Evolutionary conservation across 306 rosid genomes (phyloP).

Genomic region (Gastrolobium villosum): DNA sequence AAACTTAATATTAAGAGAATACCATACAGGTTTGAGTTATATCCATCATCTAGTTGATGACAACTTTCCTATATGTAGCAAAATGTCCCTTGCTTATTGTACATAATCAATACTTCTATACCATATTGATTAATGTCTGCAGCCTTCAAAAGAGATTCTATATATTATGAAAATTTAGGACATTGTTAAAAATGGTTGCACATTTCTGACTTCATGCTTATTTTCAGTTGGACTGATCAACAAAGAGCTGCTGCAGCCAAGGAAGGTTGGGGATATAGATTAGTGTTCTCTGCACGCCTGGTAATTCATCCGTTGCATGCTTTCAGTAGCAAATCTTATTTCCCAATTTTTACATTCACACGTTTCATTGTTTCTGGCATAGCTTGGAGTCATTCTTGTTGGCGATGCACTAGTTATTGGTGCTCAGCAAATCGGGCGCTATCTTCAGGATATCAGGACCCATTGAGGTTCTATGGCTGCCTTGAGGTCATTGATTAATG

Average conservation of each 20-base stretch:
- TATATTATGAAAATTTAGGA: constrained; percentile 2
- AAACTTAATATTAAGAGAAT: constrained; percentile 21
- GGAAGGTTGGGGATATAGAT: constrained; percentile 90
- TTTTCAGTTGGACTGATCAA: constrained; percentile 90
- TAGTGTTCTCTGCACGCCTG: constrained; percentile 90
- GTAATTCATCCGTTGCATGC: constrained; percentile 53
- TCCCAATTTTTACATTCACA: constrained; percentile 23
- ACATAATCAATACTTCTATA: background rate
- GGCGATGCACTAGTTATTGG: constrained; percentile 82
- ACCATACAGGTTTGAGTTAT: constrained; percentile 1
- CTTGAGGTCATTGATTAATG: constrained; percentile 28
- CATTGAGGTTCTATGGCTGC: constrained; percentile 57
- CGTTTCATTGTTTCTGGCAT: constrained; percentile 45
- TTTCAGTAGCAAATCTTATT: constrained; percentile 19
- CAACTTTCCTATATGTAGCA: constrained; percentile 12
- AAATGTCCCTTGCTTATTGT: constrained; percentile 13
- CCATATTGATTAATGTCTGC: constrained; percentile 13
- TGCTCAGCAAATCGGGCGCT: constrained; percentile 75
- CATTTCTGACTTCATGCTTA: constrained; percentile 39
- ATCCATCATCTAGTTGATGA: constrained; percentile 20
- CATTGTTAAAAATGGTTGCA: constrained; percentile 13
- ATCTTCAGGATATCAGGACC: constrained; percentile 77
- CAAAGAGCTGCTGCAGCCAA: constrained; percentile 88
- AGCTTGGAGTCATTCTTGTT: constrained; percentile 75
- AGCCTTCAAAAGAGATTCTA: background rate